A percentile compares a stretch with the other conserved stretches of the same genome.
Conservation (phyloP, 345 rosid genomes). For the Stellera chamaejasme region DNA sequence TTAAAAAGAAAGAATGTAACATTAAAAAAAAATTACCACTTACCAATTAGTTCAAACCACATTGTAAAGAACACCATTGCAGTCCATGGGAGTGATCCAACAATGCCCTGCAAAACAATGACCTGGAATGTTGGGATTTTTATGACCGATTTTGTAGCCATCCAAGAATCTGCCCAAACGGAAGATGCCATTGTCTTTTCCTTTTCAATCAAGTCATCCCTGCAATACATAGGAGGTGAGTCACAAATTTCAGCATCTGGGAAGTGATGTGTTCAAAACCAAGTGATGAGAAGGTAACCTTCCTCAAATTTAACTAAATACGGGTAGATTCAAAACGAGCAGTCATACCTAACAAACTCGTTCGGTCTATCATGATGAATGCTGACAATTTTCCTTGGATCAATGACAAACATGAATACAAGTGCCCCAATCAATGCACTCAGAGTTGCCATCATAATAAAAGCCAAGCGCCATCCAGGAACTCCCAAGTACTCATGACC, state of each 20-base stretch:
- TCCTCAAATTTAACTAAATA: background rate
- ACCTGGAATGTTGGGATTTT: slow-evolving; percentile 78
- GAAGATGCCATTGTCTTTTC: slow-evolving; percentile 28
- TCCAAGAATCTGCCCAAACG: slow-evolving; percentile 68
- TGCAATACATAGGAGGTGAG: slow-evolving; percentile 21
- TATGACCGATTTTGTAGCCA: slow-evolving; percentile 62
- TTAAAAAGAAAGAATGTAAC: background rate
- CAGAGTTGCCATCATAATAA: slow-evolving; percentile 75
- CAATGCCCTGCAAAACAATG: slow-evolving; percentile 81
- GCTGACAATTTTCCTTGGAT: slow-evolving; percentile 43
- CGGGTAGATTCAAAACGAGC: background rate
- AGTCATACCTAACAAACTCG: slow-evolving; percentile 26
- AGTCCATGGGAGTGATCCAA: slow-evolving; percentile 93
- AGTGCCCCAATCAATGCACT: slow-evolving; percentile 72
- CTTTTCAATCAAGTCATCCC: slow-evolving; percentile 46
- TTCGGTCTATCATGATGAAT: slow-evolving; percentile 7
- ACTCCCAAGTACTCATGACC: slow-evolving; percentile 62
- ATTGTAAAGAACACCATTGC: slow-evolving; percentile 94
- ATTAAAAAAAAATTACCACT: slow-evolving; percentile 9
- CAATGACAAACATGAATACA: slow-evolving; percentile 62
- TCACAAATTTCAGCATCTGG: background rate
- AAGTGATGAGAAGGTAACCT: background rate
- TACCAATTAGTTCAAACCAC: slow-evolving; percentile 96
- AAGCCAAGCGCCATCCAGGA: slow-evolving; percentile 95
- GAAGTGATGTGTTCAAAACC: background rate